Base-by-base conservation (phyloP, 164 flowering plant species). In the Platanus orientalis region DNA sequence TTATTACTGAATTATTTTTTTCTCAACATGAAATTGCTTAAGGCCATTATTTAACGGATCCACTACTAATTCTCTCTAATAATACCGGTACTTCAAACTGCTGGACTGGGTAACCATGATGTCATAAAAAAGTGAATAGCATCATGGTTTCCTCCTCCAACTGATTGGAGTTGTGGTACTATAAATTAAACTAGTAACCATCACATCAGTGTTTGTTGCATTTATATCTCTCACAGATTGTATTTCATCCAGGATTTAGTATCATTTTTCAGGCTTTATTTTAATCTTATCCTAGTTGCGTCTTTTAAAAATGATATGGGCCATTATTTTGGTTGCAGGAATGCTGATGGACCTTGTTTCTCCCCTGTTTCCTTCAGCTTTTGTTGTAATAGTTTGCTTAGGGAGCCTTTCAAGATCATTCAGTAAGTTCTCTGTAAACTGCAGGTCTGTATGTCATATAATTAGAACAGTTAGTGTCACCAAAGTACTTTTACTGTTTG, bases 271-370 rank as follows among this genome's bases (percentile, higher is more conserved):
- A 44, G 62, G 6, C 36, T 34, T 32, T 20, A 34, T 0, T 42
- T 58, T 36, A 17, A 13, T 26, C 27, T 25, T 30, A 60, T 26
- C 47, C 30, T 32, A 11, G 44, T 19, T 58, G 7, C 42, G 40
- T 34, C 9, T 26, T 7, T 14, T 28, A 45, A 34, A 60, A 54
- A 42, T 72, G 54, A 75, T 48, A 19, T 48, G 23, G 48, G 30
- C 29, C 30, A 21, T 62, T 40, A 20, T 21, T 47, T 65, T 78
- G 61, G 68, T 71, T 81, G 81, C 96, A 95, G 99, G 99, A 67
- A 95, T 95, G 99, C 58, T 95, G 71, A 88, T 92, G 99, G 99
- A 95, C 76, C 97, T 95, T 55, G 69, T 91, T 66, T 95, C 99
- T 53, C 97, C 97, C 34, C 70, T 95, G 69, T 86, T 79, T 62